phyloP scores from a whole-genome alignment of 345 rosid species.

The Euphorbia peplus region DNA sequence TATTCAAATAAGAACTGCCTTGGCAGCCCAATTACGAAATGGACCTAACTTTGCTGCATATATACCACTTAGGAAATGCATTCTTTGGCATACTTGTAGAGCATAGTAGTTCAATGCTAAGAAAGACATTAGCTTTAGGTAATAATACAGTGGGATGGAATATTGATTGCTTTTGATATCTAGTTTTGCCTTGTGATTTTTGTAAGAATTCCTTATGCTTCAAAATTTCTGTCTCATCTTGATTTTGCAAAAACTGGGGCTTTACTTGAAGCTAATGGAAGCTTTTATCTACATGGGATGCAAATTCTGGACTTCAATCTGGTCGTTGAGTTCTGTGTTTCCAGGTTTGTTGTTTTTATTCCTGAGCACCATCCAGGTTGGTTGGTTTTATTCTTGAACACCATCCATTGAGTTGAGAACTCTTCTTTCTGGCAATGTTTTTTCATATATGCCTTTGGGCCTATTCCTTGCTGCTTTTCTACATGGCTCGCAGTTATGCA shows the following conservation, averaged over 20 bases:
- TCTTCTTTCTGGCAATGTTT: background rate
- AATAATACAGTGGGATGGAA: background rate
- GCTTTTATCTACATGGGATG: slow-evolving; percentile 26
- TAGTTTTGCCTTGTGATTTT: slow-evolving; percentile 2
- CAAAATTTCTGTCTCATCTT: slow-evolving; percentile 9
- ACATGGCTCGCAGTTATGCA: background rate
- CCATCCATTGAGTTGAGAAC: slow-evolving; percentile 1
- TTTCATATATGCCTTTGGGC: background rate
- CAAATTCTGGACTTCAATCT: slow-evolving; percentile 35
- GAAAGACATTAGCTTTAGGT: no score
- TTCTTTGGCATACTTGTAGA: no score
- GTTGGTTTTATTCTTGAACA: slow-evolving; percentile 18
- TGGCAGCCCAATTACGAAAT: no score
- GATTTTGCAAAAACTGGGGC: slow-evolving; percentile 21
- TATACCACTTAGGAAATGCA: no score
- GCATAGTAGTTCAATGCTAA: no score
- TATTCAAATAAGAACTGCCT: background rate
- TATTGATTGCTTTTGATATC: background rate
- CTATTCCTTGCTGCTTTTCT: background rate
- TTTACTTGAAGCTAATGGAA: slow-evolving; percentile 26
- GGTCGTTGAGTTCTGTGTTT: slow-evolving; percentile 24
- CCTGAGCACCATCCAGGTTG: slow-evolving; percentile 25
- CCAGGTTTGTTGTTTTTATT: slow-evolving; percentile 37
- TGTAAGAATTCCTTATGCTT: slow-evolving; percentile 22
- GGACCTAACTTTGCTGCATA: no score